Conservation (phyloP, 306 rosid genomes). For the Medicago ruthenica region DNA sequence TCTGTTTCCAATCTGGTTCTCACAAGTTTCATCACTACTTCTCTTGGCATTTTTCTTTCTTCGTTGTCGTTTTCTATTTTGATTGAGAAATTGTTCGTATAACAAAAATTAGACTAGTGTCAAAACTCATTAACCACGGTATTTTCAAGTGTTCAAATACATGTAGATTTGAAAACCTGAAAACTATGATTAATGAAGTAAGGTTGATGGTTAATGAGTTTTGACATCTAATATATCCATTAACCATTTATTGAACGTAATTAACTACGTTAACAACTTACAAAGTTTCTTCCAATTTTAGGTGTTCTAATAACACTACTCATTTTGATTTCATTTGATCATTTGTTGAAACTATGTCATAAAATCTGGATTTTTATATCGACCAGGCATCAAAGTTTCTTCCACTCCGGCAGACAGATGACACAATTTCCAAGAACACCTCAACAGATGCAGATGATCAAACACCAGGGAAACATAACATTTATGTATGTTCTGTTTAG, state of each 20-base stretch:
- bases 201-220: neutral
- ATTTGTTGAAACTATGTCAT: constrained; percentile 29
- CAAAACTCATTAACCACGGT: neutral
- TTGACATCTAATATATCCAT: neutral
- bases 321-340: neutral
- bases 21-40: constrained; percentile 15
- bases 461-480: constrained; percentile 37
- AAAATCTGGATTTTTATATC: constrained; percentile 18
- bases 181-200: neutral
- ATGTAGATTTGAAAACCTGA: neutral
- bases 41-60: constrained; percentile 10
- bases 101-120: neutral
- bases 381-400: constrained; percentile 62
- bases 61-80: constrained; percentile 5
- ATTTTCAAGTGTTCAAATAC: neutral
- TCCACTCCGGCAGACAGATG: constrained; percentile 43
- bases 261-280: neutral
- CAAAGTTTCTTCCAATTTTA: neutral
- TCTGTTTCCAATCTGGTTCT: constrained; percentile 78
- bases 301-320: neutral
- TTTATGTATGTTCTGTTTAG: constrained; percentile 45
- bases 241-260: neutral
- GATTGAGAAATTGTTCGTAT: neutral
- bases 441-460: constrained; percentile 46
- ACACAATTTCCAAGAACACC: constrained; percentile 40